phyloP scores from a whole-genome alignment of 306 rosid species.

The Trifolium pratense region DNA sequence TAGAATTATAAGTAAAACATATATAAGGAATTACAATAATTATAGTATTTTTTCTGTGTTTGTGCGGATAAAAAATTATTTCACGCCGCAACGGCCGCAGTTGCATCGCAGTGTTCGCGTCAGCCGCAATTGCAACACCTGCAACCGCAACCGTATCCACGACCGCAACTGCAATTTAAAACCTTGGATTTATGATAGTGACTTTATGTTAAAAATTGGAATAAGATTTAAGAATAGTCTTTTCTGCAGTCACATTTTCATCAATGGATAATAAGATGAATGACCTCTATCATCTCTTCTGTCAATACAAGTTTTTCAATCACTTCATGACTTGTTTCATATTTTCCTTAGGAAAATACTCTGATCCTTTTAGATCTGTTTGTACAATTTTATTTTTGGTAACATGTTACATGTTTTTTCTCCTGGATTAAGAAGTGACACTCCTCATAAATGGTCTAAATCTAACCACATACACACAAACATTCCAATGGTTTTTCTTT shows the following conservation, averaged over 20 bases:
- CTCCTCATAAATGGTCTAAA: slow-evolving; percentile 2
- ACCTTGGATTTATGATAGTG: slow-evolving; percentile 32
- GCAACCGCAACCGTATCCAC: too few species aligned
- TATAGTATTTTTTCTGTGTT: too few species aligned
- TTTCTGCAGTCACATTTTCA: background rate
- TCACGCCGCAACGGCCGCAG: too few species aligned
- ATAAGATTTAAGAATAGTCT: background rate
- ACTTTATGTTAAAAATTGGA: slow-evolving; percentile 36
- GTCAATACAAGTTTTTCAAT: slow-evolving; percentile 31
- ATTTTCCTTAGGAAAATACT: slow-evolving; percentile 13
- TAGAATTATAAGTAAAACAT: too few species aligned
- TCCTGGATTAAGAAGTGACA: slow-evolving; percentile 30
- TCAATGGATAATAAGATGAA: slow-evolving; percentile 3
- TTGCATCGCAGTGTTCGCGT: too few species aligned
- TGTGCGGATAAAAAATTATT: too few species aligned
- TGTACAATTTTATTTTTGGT: background rate
- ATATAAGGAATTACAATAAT: too few species aligned
- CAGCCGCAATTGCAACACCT: too few species aligned
- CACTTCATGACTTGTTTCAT: slow-evolving; percentile 19
- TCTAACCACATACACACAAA: background rate
- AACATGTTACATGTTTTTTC: slow-evolving; percentile 3
- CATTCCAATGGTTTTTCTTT: background rate
- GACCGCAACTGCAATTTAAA: too few species aligned
- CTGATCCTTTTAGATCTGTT: slow-evolving; percentile 42
- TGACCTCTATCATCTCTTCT: slow-evolving; percentile 29